Conservation (phyloP, 495 filamentous ascomycete genomes). For the Parathielavia appendiculata region DNA sequence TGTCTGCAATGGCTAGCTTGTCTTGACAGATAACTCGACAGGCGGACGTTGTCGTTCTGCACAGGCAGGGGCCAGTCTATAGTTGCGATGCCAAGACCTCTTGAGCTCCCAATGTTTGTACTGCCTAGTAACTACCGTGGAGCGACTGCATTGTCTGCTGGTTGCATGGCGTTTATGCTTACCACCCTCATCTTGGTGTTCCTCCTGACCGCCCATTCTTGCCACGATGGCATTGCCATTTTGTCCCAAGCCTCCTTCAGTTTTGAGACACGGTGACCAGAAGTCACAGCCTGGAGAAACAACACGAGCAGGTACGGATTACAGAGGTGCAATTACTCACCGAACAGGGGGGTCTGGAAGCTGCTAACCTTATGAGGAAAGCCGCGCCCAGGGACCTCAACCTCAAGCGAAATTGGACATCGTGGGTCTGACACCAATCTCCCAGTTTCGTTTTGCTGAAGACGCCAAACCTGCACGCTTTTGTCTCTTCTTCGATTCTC, state of each 20-base stretch:
- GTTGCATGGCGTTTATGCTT: background rate
- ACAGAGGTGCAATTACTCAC: background rate
- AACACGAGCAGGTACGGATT: background rate
- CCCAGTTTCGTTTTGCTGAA: conserved; percentile 16
- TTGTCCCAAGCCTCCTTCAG: conserved; percentile 2
- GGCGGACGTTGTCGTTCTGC: background rate
- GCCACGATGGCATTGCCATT: background rate
- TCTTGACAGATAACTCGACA: background rate
- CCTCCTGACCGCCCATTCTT: too few species aligned
- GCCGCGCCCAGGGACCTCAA: conserved; percentile 22
- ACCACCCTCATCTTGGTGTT: background rate
- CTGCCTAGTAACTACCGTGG: too few species aligned
- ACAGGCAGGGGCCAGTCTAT: background rate
- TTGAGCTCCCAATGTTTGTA: too few species aligned
- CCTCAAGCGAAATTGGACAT: conserved; percentile 36
- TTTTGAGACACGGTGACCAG: too few species aligned
- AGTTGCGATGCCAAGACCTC: background rate
- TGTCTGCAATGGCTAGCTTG: too few species aligned
- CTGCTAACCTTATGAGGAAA: conserved; percentile 29
- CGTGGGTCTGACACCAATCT: conserved; percentile 26
- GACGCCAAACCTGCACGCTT: conserved; percentile 19
- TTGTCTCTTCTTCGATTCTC: conserved; percentile 17
- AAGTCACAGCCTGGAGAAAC: too few species aligned
- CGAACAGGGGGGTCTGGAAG: conserved; percentile 20
- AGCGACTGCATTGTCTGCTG: background rate